Conservation (phyloP, 1,139 yeast genomes). For the Hyphopichia pseudoburtonii region DNA sequence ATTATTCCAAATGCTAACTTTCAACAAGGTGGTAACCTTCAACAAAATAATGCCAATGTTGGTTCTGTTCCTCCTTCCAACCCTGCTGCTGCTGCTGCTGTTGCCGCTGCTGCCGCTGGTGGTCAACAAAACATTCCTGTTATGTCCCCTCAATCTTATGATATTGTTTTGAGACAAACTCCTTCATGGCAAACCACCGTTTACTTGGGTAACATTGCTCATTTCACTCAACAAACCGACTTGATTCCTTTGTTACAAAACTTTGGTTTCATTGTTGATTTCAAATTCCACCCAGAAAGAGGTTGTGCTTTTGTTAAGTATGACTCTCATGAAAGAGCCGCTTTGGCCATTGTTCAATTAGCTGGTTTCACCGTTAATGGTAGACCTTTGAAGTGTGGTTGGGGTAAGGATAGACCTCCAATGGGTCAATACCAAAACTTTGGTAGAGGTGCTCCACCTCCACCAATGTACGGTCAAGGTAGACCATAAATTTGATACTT, state of each 20-base stretch:
- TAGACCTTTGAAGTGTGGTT: constrained; percentile 77
- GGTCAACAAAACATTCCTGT: constrained; percentile 22
- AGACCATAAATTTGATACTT: constrained; percentile 11
- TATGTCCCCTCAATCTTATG: constrained; percentile 60
- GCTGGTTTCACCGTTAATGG: constrained; percentile 77
- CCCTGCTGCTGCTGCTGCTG: background rate
- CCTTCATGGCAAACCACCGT: constrained; percentile 90
- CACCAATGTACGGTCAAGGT: constrained; percentile 27
- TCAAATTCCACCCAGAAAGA: constrained; percentile 77
- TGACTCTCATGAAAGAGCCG: constrained; percentile 86
- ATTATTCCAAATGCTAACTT: constrained; percentile 10
- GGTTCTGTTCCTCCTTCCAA: constrained; percentile 3
- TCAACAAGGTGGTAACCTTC: background rate
- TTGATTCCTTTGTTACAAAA: constrained; percentile 73
- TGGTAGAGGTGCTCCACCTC: constrained; percentile 26
- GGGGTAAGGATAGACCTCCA: constrained; percentile 73
- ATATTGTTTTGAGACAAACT: constrained; percentile 69
- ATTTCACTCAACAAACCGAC: constrained; percentile 70
- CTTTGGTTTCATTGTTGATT: constrained; percentile 80
- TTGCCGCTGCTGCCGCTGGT: background rate
- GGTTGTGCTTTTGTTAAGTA: constrained; percentile 86
- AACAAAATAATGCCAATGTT: background rate
- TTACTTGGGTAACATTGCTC: constrained; percentile 82
- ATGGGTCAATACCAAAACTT: constrained; percentile 36
- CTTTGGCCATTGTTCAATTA: constrained; percentile 80